Evolutionary conservation across 352 stramenopile species (phyloP), one percentile per base, ranked within the genome.

Genomic region (Ochromonadaceae sp.): DNA sequence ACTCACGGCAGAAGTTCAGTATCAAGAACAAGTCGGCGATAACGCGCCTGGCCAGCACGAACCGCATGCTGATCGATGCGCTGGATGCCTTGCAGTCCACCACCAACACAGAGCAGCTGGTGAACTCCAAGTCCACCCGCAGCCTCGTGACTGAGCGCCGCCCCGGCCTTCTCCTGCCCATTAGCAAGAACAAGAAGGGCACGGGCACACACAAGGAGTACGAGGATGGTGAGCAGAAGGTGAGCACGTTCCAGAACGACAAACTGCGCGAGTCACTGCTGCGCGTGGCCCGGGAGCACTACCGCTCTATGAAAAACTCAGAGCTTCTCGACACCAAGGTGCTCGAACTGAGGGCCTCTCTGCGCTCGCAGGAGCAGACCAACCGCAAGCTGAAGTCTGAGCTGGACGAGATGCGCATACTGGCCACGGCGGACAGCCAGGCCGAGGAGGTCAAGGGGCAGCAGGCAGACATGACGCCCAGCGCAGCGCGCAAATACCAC

Each of bases 11-110:
- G 30, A 63, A 53, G 25, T 63, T 34, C 31, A 34, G 39, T 9
- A 63, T 53, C 5, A 9, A 22, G 2, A 63, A 63, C 31, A 10
- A 14, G 7, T 50, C 34, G 30, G 55, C 55, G 9, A 63, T 63
- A 28, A 31, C 55, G 5, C 34, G 55, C 17, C 41, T 63, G 26
- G 34, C 55, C 10, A 22, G 39, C 9, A 63, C 55, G 22, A 63
- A 63, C 30, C 7, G 38, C 34, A 63, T 49, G 38, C 35, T 63
- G 9, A 63, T 63, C 41, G 55, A 63, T 50, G 34, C 38, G 26
- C 41, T 63, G 14, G 55, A 47, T 50, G 34, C 38, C 10, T 28
- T 60, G 5, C 28, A 60, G 9, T 44, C 15, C 40, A 44, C 22
- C 40, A 20, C 40, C 40, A 22, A 44, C 40, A 44, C 40, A 44